Percentiles rank a stretch among this genome's conserved stretches.
Evolutionary conservation across 2,329 filamentous ascomycete genomes (phyloP).

Genomic region (Mariannaea elegans): DNA sequence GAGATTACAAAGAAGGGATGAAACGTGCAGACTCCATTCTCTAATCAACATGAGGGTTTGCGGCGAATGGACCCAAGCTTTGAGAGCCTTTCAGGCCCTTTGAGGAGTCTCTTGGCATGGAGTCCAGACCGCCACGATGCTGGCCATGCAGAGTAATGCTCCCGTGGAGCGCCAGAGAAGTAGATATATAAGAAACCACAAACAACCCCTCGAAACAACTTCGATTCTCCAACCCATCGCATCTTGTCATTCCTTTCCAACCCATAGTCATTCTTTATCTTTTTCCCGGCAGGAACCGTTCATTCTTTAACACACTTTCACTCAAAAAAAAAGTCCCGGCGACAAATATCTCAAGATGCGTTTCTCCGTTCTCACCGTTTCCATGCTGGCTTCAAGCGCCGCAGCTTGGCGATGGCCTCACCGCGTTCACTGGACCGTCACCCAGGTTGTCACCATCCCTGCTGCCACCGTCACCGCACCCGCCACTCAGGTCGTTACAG

Average conservation of each 20-base stretch:
- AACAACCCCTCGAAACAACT: not conserved
- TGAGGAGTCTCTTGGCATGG: not conserved
- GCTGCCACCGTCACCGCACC: constrained; percentile 19
- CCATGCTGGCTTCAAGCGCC: constrained; percentile 26
- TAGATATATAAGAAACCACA: constrained; percentile 10
- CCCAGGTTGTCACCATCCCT: constrained; percentile 19
- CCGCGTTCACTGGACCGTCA: not conserved
- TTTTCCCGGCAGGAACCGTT: constrained; percentile 19
- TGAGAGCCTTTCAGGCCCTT: not conserved
- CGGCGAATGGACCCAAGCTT: not conserved
- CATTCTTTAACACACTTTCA: constrained; percentile 7
- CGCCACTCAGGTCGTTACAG: constrained; percentile 21
- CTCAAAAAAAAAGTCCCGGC: constrained; percentile 9
- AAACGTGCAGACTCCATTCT: constrained; percentile 1
- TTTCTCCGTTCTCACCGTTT: constrained; percentile 16
- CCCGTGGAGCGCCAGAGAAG: not conserved
- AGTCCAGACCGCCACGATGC: not conserved
- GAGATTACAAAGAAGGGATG: constrained; percentile 14
- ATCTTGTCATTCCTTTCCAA: constrained; percentile 21
- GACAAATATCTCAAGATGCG: constrained; percentile 21
- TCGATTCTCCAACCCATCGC: constrained; percentile 5
- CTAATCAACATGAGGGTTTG: constrained; percentile 5
- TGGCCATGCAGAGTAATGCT: not conserved
- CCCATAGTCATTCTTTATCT: constrained; percentile 7
- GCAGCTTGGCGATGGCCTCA: constrained; percentile 24